These are phyloP conservation scores for Colletotrichum eremochloae DNA, from an alignment of 2,329 filamentous ascomycete genomes.

Conservation along the genomic window DNA sequence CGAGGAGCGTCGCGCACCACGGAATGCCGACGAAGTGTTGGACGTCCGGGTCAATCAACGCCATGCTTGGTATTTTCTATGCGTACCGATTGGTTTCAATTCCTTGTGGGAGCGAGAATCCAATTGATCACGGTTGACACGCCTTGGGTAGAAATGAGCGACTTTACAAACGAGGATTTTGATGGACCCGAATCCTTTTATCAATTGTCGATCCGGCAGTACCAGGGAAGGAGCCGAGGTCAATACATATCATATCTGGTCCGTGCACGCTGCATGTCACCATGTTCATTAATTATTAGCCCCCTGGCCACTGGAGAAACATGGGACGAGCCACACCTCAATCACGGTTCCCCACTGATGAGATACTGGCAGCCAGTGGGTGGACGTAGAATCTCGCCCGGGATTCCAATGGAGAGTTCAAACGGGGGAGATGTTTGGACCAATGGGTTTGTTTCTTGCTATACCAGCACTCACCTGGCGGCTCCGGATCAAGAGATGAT, in stretches of 20 bases:
- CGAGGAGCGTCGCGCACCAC: slow-evolving; percentile 54
- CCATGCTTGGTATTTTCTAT: slow-evolving; percentile 23
- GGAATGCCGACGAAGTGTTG: slow-evolving; percentile 53
- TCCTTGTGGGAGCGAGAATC: too few species aligned
- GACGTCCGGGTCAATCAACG: slow-evolving; percentile 31
- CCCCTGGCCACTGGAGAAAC: not conserved
- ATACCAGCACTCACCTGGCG: not conserved
- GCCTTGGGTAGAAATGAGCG: not conserved
- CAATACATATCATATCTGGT: not conserved
- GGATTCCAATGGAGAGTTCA: not conserved
- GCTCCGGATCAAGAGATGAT: not conserved
- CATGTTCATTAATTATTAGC: not conserved
- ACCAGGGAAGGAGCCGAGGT: slow-evolving; percentile 9
- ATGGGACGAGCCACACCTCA: not conserved
- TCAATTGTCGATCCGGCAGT: not conserved
- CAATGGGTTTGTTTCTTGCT: not conserved
- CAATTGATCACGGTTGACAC: not conserved
- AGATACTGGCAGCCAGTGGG: not conserved
- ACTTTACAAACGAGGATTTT: not conserved
- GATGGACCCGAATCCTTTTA: not conserved
- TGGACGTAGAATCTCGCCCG: not conserved
- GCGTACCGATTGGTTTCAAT: too few species aligned
- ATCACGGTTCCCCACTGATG: not conserved
- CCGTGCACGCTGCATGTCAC: slow-evolving; percentile 16
- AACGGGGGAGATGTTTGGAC: not conserved